Conservation (phyloP, 495 filamentous ascomycete genomes). For the Beverwykella pulmonaria region DNA sequence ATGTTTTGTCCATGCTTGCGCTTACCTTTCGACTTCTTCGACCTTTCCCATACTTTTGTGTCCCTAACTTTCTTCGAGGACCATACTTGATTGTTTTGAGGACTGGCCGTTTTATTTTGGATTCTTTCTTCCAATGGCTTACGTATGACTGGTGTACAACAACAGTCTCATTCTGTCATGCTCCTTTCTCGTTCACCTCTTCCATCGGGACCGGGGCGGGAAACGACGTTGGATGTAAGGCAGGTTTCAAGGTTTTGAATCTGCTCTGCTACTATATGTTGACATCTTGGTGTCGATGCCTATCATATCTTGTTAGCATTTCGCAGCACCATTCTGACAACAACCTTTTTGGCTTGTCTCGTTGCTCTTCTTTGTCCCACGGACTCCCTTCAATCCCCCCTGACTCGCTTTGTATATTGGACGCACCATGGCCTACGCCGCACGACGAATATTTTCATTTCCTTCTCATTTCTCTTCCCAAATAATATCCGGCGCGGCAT, state of each 20-base stretch:
- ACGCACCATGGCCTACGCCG: constrained; percentile 1
- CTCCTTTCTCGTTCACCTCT: not conserved
- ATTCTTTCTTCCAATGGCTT: not conserved
- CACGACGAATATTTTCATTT: constrained; percentile 4
- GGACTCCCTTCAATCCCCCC: too few relatives aligned
- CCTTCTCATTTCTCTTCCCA: constrained; percentile 5
- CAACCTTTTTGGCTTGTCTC: not conserved
- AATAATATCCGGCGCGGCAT: not conserved
- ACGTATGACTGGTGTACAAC: not conserved
- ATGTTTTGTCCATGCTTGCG: constrained; percentile 21
- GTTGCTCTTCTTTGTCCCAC: not conserved
- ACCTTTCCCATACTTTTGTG: not conserved
- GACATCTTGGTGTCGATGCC: not conserved
- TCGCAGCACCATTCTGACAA: not conserved
- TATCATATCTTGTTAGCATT: not conserved
- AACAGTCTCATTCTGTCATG: not conserved
- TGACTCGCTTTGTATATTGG: constrained; percentile 10
- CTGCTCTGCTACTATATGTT: not conserved
- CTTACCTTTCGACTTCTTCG: constrained; percentile 5
- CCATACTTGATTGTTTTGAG: not conserved
- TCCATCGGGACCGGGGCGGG: not conserved
- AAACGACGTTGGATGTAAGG: not conserved
- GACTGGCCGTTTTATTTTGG: not conserved
- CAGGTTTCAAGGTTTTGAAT: not conserved
- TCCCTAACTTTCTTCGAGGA: not conserved